Percentiles rank a stretch among this genome's conserved stretches.
Conservation (phyloP, 768 basidiomycete species). For the Russula lepida region DNA sequence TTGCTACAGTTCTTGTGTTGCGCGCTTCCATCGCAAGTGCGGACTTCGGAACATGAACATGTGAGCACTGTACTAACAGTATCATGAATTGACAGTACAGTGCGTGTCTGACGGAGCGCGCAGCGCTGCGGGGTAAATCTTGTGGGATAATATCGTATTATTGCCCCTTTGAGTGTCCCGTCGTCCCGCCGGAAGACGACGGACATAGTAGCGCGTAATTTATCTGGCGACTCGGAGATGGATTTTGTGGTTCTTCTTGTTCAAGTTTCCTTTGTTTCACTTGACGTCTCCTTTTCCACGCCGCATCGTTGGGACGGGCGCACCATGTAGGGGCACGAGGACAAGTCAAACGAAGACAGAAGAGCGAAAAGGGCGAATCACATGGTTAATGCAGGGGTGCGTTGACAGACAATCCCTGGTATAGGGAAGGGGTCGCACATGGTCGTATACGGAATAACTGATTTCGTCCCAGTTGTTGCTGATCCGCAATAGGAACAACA, state of each 20-base stretch:
- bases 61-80: too few relatives aligned
- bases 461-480: background rate
- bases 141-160: too few relatives aligned
- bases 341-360: background rate
- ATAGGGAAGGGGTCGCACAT: background rate
- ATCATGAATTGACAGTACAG: background rate
- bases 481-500: background rate
- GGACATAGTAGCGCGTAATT: too few relatives aligned
- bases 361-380: background rate
- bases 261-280: background rate
- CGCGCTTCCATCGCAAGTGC: too few relatives aligned
- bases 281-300: background rate
- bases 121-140: background rate
- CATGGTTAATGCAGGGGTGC: background rate
- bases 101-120: background rate
- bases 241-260: background rate
- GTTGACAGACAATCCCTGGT: too few relatives aligned
- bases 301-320: background rate
- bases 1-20: too few relatives aligned
- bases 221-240: background rate
- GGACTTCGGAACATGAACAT: too few relatives aligned
- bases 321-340: slow-evolving; percentile 11
- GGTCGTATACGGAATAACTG: background rate
- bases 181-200: background rate
- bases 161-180: too few relatives aligned